Evolutionary conservation across 2,329 filamentous ascomycete genomes (phyloP), one percentile per base, ranked within the genome.

Genomic region (Xylaria sp.): DNA sequence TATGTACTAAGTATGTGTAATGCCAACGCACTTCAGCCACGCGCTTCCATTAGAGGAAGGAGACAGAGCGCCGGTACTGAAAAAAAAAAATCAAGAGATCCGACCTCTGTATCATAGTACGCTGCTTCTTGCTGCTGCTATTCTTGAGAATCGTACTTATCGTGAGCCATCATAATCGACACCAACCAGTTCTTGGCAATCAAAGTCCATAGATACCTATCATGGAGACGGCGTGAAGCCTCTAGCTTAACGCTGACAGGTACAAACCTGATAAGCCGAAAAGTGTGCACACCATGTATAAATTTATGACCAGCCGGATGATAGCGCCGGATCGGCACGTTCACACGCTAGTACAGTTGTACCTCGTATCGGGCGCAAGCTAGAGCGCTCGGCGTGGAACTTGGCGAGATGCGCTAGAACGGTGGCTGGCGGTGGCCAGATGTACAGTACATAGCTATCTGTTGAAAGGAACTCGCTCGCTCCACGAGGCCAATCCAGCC

Each of bases 301-400:
- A 48, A 35, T 48, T 40, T 32, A 21, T 23, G 16, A 25, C 29
- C n/a, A 32, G 37, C 55, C 63, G 54, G 63, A 55, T 58, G 23
- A 63, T 50, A 54, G 58, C 48, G 65, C 62, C 69, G 69, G 66
- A 59, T 69, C 69, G 69, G 69, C 69, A 69, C 69, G 66, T 58
- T 40, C 37, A 47, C 25, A 29, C 55, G 23, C 63, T 58, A 51
- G 44, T 60, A 62, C 44, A 44, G 5, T 44, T 27, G 54, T 58
- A 70, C 62, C 69, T 70, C 69, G 69, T 70, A 70, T 68, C 59
- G 50, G 27, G 32, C 27, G 12, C 47, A 29, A 59, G 60, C 63
- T 60, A 69, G 54, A 58, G 48, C 35, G 18, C 53, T 63, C 27
- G 60, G 54, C 67, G 60, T 55, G 42, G 12, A 57, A 50, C 60